phyloP scores from a whole-genome alignment of 768 basidiomycete species.

The Rhizopogon vulgaris region DNA sequence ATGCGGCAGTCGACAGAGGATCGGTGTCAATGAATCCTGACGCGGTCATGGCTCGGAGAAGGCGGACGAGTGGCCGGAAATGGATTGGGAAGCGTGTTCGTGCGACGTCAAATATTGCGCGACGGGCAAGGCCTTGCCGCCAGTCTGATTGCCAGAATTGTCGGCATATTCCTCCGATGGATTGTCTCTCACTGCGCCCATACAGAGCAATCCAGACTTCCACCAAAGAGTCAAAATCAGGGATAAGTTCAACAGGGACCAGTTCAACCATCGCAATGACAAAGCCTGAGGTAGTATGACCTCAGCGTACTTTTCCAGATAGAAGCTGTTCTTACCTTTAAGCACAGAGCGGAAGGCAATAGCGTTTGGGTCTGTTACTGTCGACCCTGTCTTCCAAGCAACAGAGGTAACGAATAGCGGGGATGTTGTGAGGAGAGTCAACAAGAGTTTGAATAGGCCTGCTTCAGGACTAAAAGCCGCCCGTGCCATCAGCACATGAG shows the following conservation, averaged over 20 bases:
- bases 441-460: conserved; percentile 53
- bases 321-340: conserved; percentile 54
- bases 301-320: neutral
- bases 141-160: conserved; percentile 85
- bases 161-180: conserved; percentile 62
- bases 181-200: conserved; percentile 58
- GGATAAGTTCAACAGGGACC: conserved; percentile 69
- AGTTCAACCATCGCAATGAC: conserved; percentile 70
- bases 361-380: conserved; percentile 69
- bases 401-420: conserved; percentile 71
- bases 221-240: conserved; percentile 63
- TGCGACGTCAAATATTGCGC: conserved; percentile 78
- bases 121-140: conserved; percentile 57
- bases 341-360: conserved; percentile 76
- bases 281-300: conserved; percentile 46
- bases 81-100: conserved; percentile 81
- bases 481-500: conserved; percentile 51
- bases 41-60: conserved; percentile 74
- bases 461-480: conserved; percentile 52
- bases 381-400: conserved; percentile 64
- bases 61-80: conserved; percentile 57
- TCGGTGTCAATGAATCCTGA: conserved; percentile 74
- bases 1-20: conserved; percentile 42
- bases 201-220: conserved; percentile 78
- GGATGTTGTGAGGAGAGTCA: conserved; percentile 56